Conservation (phyloP, 306 rosid species). For the Fragaria nilgerrensis region DNA sequence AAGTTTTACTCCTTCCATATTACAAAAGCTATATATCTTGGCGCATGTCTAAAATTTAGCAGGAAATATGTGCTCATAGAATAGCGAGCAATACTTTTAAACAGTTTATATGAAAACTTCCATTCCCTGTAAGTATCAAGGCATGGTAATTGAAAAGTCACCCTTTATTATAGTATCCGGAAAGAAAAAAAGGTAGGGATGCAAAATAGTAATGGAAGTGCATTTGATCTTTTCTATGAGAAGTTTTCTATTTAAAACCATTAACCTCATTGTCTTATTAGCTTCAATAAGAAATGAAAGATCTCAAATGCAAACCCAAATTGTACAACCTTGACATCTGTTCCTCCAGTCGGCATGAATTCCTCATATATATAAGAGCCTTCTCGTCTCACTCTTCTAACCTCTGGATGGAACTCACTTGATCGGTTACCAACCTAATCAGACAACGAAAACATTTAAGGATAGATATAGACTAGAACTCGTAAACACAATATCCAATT, state of each 20-base stretch:
- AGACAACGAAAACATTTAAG: conserved; percentile 25
- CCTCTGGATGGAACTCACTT: conserved; percentile 94
- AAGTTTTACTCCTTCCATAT: neutral
- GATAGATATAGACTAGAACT: conserved; percentile 8
- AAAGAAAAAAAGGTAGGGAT: neutral
- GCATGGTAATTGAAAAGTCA: neutral
- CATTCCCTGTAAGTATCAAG: neutral
- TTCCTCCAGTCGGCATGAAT: conserved; percentile 98
- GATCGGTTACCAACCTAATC: conserved; percentile 93
- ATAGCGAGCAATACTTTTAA: neutral
- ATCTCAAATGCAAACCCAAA: conserved; percentile 29
- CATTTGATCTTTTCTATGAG: neutral
- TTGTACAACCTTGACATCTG: conserved; percentile 89
- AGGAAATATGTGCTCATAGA: neutral
- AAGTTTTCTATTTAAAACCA: neutral
- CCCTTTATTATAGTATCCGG: neutral
- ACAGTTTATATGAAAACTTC: neutral
- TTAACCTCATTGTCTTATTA: conserved; percentile 1
- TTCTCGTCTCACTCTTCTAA: conserved; percentile 96
- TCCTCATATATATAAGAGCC: conserved; percentile 97
- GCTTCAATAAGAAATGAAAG: neutral
- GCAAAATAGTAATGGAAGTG: neutral
- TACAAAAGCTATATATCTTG: neutral
- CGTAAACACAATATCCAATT: conserved; percentile 4
- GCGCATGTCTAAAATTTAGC: neutral